Percentiles rank a stretch among this genome's conserved stretches.
Conservation (phyloP, 75 land plant species). For the Pseudotsuga menziesii region DNA sequence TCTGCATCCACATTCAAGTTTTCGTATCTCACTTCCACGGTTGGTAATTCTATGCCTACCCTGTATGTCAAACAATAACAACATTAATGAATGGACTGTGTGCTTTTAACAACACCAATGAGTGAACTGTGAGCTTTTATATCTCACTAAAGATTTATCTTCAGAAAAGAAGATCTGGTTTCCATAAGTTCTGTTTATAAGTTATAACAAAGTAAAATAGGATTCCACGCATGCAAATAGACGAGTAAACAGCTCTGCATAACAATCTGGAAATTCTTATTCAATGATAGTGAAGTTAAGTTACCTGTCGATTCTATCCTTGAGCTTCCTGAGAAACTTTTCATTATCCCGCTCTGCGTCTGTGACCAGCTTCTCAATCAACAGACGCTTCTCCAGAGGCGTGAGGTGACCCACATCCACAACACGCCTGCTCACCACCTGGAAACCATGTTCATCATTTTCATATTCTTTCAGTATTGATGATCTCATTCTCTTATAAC, state of each 20-base stretch:
- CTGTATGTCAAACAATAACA: slow-evolving; percentile 6
- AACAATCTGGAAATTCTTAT: no score
- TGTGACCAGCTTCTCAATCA: slow-evolving; percentile 55
- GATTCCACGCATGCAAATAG: no score
- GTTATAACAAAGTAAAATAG: no score
- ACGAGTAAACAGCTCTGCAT: no score
- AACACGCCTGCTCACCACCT: slow-evolving; percentile 6
- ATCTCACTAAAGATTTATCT: no score
- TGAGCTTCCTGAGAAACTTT: slow-evolving; percentile 41
- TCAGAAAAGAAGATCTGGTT: no score
- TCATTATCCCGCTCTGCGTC: slow-evolving; percentile 68
- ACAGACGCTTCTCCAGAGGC: slow-evolving; percentile 41
- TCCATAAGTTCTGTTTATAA: no score
- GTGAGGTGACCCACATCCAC: slow-evolving; percentile 58
- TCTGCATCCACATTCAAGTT: slow-evolving; percentile 63
- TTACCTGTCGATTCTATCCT: slow-evolving; percentile 63
- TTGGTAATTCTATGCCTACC: slow-evolving; percentile 64
- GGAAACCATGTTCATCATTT: background rate
- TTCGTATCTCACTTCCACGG: slow-evolving; percentile 66
- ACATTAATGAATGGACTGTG: no score
- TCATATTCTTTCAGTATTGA: slow-evolving; percentile 10
- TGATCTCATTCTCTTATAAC: slow-evolving; percentile 10
- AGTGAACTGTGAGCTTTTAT: no score
- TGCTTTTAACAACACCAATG: no score
- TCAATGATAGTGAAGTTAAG: no score